Base-by-base conservation (phyloP, 2,329 filamentous ascomycete species). In the Clonostachys rhizophaga region DNA sequence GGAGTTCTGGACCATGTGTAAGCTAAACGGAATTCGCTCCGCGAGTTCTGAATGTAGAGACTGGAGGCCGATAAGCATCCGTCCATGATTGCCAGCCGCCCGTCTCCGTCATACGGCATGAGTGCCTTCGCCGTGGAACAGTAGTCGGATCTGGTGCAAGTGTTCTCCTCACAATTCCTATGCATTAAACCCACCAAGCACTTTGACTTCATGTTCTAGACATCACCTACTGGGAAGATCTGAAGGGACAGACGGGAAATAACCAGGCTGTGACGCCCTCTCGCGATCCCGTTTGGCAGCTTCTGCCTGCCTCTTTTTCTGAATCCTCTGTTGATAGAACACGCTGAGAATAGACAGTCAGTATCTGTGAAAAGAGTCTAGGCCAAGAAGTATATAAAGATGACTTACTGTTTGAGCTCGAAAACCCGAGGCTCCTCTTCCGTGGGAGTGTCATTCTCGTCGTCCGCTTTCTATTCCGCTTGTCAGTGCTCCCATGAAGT, bases 181-280 rank as follows among this genome's bases (percentile, higher is more conserved):
- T 9, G 24, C 24, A 30, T 30, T 10, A 30, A 30, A 30, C 9
- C 24, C 24, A 30, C 24, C 24, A 30, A 30, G 8, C 9, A 30
- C 8, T 10, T 10, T 30, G 9, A 30, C 24, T 9, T 10, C 36
- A 18, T 18, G 36, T 14, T 18, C 36, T 6, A 8, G 7, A 39
- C 5, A 34, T 47, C 46, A 62, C 49, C 54, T 58, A 50, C 61
- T 66, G 1, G 76, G 78, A 8, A 71, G 58, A 39, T 78, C 79
- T 45, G 81, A 87, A 3, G 92, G 92, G 1, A 94, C 90, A 40
- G 88, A 87, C 2, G 94, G 94, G 59, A 97, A 97, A 49, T 87
- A 81, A 24, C 77, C 80, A 2, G 90, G 88, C 59, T 91, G 86
- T 52, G 81, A 85, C 50, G 95, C 66, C 41, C 90, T 81, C 63